Base-by-base conservation (phyloP, 2,329 filamentous ascomycete genomes). In the Colletotrichum sp. region DNA sequence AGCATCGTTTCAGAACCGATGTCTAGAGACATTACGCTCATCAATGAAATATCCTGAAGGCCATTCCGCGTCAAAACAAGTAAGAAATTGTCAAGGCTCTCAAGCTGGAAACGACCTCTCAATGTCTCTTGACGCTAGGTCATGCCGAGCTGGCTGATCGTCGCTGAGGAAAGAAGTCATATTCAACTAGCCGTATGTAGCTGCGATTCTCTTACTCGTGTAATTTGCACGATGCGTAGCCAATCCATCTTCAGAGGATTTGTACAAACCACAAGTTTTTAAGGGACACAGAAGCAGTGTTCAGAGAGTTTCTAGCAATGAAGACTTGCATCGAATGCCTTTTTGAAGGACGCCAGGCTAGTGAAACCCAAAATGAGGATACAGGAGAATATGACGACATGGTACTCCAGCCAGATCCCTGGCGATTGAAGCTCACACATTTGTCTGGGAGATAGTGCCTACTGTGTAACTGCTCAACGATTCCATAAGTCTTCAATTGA, bases 221-320 rank as follows among this genome's bases (percentile, higher is more conserved):
- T 52, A 13, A 12, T 52, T 52, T 52, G n/a, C 43, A 13, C 10
- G n/a, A 52, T 5, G n/a, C n/a, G n/a, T 52, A 8, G 43, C 43
- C 43, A 25, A 52, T 52, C 8, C n/a, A 52, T 25, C 10, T 52
- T 12, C 8, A 52, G 4, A 52, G 13, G 43, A 52, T 22, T 52
- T 52, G 43, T 52, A 13, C 43, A 22, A 8, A 8, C n/a, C 43
- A 52, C 10, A 25, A 22, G 6, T 12, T 52, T 52, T 22, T 12
- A 4, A 52, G n/a, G n/a, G 13, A 0, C 10, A 13, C n/a, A 52
- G 18, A 13, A 52, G 43, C 43, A 22, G 6, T 52, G 43, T 22
- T 0, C 4, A 25, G 12, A 52, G 43, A 0, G 0, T 52, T 22
- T 12, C 10, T 22, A 12, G 43, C n/a, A 52, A 13, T 13, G n/a